Conservation (phyloP, 78 protist species). For the Anaeramoeba flamelloides region DNA sequence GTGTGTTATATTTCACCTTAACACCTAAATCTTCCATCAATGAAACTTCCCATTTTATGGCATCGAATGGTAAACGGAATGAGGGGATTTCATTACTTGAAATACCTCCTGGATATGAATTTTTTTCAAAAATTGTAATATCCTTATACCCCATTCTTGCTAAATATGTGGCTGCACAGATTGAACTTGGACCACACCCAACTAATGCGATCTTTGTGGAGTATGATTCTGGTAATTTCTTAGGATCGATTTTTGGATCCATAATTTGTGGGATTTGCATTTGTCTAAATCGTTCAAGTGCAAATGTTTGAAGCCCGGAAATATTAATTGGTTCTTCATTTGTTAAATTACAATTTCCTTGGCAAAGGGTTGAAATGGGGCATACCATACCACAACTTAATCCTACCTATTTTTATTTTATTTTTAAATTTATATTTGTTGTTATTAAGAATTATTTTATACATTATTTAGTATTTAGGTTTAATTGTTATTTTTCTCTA, state of each 20-base stretch:
- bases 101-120: constrained; percentile 68
- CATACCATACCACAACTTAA: constrained; percentile 81
- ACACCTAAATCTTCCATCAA: constrained; percentile 80
- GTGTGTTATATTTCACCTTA: constrained; percentile 21
- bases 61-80: constrained; percentile 69
- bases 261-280: constrained; percentile 73
- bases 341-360: constrained; percentile 75
- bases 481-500: no score
- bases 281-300: constrained; percentile 54
- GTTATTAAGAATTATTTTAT: no score
- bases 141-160: constrained; percentile 69
- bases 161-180: constrained; percentile 73
- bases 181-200: constrained; percentile 89
- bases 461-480: no score
- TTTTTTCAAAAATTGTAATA: constrained; percentile 65
- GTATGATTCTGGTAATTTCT: constrained; percentile 43
- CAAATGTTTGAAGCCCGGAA: constrained; percentile 74
- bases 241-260: constrained; percentile 63
- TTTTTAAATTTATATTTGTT: no score
- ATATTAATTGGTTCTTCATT: constrained; percentile 76
- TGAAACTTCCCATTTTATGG: constrained; percentile 57
- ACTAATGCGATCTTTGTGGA: constrained; percentile 51
- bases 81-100: constrained; percentile 68
- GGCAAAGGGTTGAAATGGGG: constrained; percentile 65
- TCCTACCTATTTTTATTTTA: no score